phyloP scores from a whole-genome alignment of 306 rosid species.

The Cicer judaicum region DNA sequence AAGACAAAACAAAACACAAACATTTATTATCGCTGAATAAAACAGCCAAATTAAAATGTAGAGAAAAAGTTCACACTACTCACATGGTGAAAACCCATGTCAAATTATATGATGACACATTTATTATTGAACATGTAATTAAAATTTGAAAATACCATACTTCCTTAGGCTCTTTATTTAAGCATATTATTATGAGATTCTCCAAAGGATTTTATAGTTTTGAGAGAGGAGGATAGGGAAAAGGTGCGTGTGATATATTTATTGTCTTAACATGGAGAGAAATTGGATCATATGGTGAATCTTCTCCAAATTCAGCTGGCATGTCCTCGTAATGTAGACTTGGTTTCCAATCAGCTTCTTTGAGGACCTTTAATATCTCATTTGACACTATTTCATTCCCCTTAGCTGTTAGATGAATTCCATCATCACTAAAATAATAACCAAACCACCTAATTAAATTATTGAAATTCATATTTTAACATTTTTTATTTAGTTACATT shows the following conservation, averaged over 20 bases:
- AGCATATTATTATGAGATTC: neutral
- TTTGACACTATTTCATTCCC: slow-evolving; percentile 65
- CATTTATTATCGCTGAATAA: too few relatives aligned
- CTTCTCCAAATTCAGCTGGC: slow-evolving; percentile 60
- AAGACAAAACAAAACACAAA: too few relatives aligned
- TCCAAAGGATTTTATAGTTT: neutral
- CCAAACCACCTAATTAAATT: slow-evolving; percentile 10
- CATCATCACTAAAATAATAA: slow-evolving; percentile 55
- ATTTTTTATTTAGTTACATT: neutral
- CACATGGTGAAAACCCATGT: neutral
- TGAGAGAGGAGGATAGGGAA: neutral
- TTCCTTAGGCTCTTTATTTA: neutral
- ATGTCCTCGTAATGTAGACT: slow-evolving; percentile 53
- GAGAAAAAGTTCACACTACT: neutral
- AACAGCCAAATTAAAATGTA: too few relatives aligned
- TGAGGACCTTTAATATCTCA: slow-evolving; percentile 57
- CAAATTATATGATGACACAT: neutral
- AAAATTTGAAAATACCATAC: too few relatives aligned
- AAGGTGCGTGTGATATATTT: slow-evolving; percentile 15
- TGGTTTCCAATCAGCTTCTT: slow-evolving; percentile 75
- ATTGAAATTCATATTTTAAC: neutral
- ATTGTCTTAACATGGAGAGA: slow-evolving; percentile 46
- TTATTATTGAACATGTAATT: neutral
- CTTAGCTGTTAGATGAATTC: slow-evolving; percentile 62
- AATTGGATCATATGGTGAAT: slow-evolving; percentile 51